A percentile compares a stretch with the other conserved stretches of the same genome.
phyloP scores from a whole-genome alignment of 176 grass and related monocot genomes.

The Rhynchospora tenuis region DNA sequence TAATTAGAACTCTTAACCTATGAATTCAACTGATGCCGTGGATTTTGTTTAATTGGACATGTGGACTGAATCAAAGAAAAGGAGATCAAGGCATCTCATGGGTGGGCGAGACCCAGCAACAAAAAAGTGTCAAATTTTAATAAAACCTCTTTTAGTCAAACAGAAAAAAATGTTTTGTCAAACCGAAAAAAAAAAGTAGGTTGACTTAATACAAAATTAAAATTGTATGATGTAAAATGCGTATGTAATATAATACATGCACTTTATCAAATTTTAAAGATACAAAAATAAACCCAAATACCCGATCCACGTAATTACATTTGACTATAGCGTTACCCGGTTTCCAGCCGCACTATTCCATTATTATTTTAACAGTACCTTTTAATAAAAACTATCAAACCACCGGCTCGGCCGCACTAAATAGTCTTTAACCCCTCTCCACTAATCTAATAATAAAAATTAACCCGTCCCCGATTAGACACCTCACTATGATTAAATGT shows the following conservation, averaged over 20 bases:
- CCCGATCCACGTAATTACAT: neutral
- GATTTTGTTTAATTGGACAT: neutral
- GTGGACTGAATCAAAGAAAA: neutral
- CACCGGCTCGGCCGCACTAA: neutral
- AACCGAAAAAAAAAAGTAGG: neutral
- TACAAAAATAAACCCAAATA: neutral
- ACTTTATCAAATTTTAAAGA: neutral
- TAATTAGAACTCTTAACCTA: neutral
- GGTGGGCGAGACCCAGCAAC: neutral
- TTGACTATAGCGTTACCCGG: neutral
- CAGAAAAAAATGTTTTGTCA: neutral
- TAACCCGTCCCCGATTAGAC: neutral
- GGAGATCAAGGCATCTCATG: neutral
- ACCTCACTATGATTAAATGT: neutral
- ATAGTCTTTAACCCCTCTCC: neutral
- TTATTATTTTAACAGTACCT: neutral
- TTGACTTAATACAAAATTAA: neutral
- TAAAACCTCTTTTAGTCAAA: constrained; percentile 9
- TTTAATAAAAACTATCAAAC: neutral
- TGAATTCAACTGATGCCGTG: neutral
- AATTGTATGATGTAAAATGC: neutral
- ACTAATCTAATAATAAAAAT: constrained; percentile 13
- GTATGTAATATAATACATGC: neutral
- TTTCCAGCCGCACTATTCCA: neutral
- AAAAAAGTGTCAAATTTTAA: neutral